Percentiles rank a stretch among this genome's conserved stretches.
Evolutionary conservation across 257 asterid species (phyloP).

Genomic region (Rubia yunnanensis): DNA sequence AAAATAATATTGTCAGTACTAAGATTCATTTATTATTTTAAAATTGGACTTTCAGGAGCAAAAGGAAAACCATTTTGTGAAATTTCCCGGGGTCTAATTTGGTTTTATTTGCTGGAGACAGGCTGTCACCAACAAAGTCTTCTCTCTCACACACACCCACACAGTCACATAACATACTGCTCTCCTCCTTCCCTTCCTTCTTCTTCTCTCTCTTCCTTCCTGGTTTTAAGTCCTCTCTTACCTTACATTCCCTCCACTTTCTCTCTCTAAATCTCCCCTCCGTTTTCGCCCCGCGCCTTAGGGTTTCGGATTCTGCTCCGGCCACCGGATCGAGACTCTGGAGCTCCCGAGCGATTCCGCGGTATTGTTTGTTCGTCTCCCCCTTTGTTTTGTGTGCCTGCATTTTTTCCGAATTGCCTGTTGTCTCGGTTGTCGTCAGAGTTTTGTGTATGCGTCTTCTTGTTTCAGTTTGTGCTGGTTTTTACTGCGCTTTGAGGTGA

Average conservation of each 20-base stretch:
- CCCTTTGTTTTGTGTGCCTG: background rate
- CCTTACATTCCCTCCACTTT: conserved; percentile 19
- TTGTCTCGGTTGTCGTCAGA: background rate
- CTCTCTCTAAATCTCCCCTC: conserved; percentile 24
- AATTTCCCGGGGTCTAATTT: conserved; percentile 14
- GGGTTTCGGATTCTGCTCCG: conserved; percentile 24
- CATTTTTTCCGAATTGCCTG: background rate
- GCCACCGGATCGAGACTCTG: conserved; percentile 33
- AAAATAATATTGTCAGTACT: background rate
- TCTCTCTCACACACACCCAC: conserved; percentile 28
- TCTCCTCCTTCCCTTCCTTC: background rate
- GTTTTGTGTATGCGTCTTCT: background rate
- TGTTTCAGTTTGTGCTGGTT: background rate
- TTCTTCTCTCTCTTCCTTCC: conserved; percentile 19
- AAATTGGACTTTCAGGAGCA: background rate
- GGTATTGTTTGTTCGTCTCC: conserved; percentile 17
- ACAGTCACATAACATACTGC: conserved; percentile 4
- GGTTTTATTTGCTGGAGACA: conserved; percentile 73
- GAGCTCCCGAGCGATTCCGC: conserved; percentile 28
- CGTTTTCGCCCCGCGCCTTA: conserved; percentile 4
- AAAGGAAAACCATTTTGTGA: conserved; percentile 3
- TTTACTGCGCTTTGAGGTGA: background rate
- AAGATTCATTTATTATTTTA: background rate
- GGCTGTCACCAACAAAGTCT: conserved; percentile 83
- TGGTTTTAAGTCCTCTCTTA: conserved; percentile 13